Base-by-base conservation (phyloP, 1,284 basidiomycete genomes). In the Albatrellus sp. region DNA sequence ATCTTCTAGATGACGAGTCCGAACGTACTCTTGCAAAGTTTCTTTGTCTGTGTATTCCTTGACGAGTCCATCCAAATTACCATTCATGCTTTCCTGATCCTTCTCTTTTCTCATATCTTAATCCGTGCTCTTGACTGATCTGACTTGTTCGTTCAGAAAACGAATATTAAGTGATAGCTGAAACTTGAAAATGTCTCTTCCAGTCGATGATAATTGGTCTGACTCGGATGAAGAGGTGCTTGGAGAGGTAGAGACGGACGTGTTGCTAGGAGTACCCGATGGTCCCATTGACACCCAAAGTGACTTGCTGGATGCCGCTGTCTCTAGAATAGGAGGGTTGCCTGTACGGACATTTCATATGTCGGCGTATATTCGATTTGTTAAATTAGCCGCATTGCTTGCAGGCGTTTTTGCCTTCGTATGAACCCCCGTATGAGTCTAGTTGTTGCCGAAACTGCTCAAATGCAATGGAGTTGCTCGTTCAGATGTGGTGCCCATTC, bases 51-150 rank as follows among this genome's bases (percentile, higher is more conserved):
- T 54, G 55, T 56, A 53, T 58, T 65, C 68, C 50, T 55, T 82
- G 85, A 87, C 74, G 85, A 87, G 56, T 68, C 66, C 54, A 57
- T 61, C 58, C 56, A 60, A 60, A 68, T 68, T 82, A 81, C 85
- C 85, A 89, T 89, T 90, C 86, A 89, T 89, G 86, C 83, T 70
- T 80, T 72, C 66, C 86, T 89, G 86, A 89, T 56, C 54, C 59
- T 35, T 45, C 38, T 52, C 34, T 43, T 29, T 48, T 43, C 24
- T 42, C 44, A n/a, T 37, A 38, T 48, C 33, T 39, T 14, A 19
- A 52, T 46, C 34, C 33, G 45, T 34, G 31, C 17, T 44, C 42
- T 35, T 44, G 37, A 41, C 49, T 51, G 20, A 56, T 52, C 42
- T 42, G 32, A 41, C 8, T 17, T 39, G 5, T 32, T 35, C 32